Base-by-base conservation (phyloP, 2,329 filamentous ascomycete genomes). In the Neopestalotiopsis rosae region DNA sequence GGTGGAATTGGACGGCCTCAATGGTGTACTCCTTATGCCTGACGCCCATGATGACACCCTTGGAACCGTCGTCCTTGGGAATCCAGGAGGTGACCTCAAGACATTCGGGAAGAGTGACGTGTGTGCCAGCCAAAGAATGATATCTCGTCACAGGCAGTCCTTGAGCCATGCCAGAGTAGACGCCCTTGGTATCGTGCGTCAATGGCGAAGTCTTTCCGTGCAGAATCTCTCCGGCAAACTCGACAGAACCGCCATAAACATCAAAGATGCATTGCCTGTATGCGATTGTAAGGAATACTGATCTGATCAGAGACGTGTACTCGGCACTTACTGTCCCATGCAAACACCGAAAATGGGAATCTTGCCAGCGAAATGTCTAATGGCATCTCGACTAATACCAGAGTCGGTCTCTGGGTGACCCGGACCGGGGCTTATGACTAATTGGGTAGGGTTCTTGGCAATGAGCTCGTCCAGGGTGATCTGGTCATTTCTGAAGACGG, bases 1-100 rank as follows among this genome's bases (percentile, higher is more conserved):
- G 96, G 75, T 99, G 96, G 75, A 98, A 99, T 78, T 99, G 96
- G 17, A 99, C 96, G 56, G 95, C 96, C 80, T 99, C 96, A n/a
- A 98, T 87, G 1, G 93, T 88, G 76, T 91, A 92, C 77, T 96
- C 89, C 83, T 95, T 97, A 84, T 99, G 96, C 61, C 96, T 91
- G 61, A 99, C 93, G 61, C 96, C 96, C 92, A 98, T 98, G 74
- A 99, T 99, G 69, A 98, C 90, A 38, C 93, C 93, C 72, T 92
- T 94, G 38, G 89, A 90, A 65, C 91, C 91, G 77, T 95, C 93
- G 17, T 91, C 90, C 72, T 89, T 89, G 40, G 90, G 88, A 67
- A 96, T 94, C 91, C 94, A 97, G 59, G 96, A 97, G 1, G 94
- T 94, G 7, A 98, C 89, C 79, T 99, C 94, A 57, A 99, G 87